phyloP scores from a whole-genome alignment of 768 basidiomycete species.

The Agaricus blazei region DNA sequence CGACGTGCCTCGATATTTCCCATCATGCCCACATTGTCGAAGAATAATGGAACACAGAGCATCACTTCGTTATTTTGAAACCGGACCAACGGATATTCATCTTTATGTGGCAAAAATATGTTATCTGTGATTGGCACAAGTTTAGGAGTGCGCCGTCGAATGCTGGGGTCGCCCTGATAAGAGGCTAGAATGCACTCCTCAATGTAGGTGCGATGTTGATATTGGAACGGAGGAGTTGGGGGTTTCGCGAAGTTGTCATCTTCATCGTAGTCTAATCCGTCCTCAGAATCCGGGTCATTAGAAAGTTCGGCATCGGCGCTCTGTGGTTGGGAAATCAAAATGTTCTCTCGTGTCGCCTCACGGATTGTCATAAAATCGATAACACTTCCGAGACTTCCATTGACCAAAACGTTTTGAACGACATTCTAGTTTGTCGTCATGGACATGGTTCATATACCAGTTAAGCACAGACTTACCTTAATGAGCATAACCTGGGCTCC shows the following conservation, averaged over 20 bases:
- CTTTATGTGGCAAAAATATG: background rate
- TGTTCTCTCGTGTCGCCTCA: conserved; percentile 37
- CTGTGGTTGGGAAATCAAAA: conserved; percentile 25
- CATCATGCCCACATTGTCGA: conserved; percentile 49
- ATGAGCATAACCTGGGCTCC: conserved; percentile 82
- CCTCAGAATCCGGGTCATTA: background rate
- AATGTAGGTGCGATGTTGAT: background rate
- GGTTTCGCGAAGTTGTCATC: background rate
- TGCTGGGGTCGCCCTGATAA: background rate
- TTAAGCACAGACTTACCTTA: conserved; percentile 30
- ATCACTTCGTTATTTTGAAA: conserved; percentile 46
- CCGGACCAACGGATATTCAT: conserved; percentile 53
- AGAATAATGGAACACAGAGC: conserved; percentile 49
- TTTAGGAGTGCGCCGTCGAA: background rate
- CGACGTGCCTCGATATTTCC: conserved; percentile 56
- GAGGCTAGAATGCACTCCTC: background rate
- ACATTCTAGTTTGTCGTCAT: conserved; percentile 41
- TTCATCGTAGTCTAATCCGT: conserved; percentile 4
- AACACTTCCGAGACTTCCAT: conserved; percentile 60
- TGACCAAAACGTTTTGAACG: conserved; percentile 56
- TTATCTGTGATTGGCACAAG: background rate
- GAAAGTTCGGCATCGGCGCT: background rate
- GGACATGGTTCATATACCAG: background rate
- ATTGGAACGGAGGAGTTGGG: background rate
- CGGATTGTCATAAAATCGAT: conserved; percentile 40